These are phyloP conservation scores for Anthostomella pinea DNA, from an alignment of 2,329 filamentous ascomycete species.

Conservation along the genomic window DNA sequence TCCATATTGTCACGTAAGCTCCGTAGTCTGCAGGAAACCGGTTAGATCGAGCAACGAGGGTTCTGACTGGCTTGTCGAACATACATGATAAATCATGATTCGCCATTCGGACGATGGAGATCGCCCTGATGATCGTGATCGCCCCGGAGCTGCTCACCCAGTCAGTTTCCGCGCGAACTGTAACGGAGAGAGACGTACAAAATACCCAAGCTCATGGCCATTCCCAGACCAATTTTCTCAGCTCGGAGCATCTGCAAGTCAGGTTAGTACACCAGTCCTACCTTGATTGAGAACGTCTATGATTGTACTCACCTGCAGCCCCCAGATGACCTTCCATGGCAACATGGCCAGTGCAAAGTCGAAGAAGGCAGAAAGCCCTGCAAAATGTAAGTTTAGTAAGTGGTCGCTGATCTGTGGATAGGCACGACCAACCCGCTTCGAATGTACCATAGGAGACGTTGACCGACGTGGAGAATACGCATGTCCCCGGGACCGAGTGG, in stretches of 20 bases:
- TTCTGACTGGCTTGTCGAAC: not conserved
- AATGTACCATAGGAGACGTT: slow-evolving; percentile 7
- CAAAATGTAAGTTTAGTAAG: not conserved
- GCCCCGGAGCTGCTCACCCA: slow-evolving; percentile 9
- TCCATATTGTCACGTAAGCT: slow-evolving; percentile 10
- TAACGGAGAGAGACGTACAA: slow-evolving; percentile 5
- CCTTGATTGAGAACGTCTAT: not conserved
- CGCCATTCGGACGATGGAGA: slow-evolving; percentile 6
- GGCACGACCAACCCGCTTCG: slow-evolving; percentile 8
- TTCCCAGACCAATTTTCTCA: slow-evolving; percentile 12
- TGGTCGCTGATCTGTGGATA: not conserved
- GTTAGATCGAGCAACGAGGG: slow-evolving; percentile 2
- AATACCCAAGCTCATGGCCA: slow-evolving; percentile 14
- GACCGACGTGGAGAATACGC: slow-evolving; percentile 2
- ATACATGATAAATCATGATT: slow-evolving; percentile 14
- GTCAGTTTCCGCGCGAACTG: not conserved
- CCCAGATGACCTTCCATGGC: slow-evolving; percentile 11
- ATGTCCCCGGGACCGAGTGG: slow-evolving; percentile 6
- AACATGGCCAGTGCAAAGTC: slow-evolving; percentile 12
- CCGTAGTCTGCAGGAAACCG: slow-evolving; percentile 3
- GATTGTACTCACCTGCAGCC: slow-evolving; percentile 3
- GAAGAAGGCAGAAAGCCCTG: slow-evolving; percentile 9
- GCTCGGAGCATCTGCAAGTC: slow-evolving; percentile 9
- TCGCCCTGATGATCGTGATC: slow-evolving; percentile 10
- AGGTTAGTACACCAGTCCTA: no score